Percentiles rank a stretch among this genome's conserved stretches.
phyloP scores from a whole-genome alignment of 805 yeast species.

The Pichia exigua region DNA sequence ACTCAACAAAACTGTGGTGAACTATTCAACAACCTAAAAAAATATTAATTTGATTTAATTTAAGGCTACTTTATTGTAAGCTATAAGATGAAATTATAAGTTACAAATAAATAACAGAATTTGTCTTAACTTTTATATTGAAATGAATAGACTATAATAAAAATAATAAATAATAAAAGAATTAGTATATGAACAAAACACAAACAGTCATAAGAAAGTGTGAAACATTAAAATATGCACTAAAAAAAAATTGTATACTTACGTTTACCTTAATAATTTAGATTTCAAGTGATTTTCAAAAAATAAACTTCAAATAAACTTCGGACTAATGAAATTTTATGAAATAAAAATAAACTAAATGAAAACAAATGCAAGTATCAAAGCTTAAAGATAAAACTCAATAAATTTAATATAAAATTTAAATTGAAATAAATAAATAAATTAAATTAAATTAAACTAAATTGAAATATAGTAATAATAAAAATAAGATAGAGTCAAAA shows the following conservation, averaged over 20 bases:
- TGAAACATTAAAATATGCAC: not conserved
- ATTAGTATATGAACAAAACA: not conserved
- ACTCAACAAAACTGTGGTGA: constrained; percentile 2
- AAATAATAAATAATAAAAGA: not conserved
- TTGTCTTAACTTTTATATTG: not conserved
- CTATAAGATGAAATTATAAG: not conserved
- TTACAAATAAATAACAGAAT: not conserved
- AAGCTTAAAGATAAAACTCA: not conserved
- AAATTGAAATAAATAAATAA: not conserved
- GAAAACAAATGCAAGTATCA: not conserved
- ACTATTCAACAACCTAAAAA: not conserved
- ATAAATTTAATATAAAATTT: not conserved
- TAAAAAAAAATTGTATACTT: not conserved
- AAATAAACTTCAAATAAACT: not conserved
- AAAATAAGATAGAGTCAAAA: not conserved
- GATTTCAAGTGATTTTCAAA: not conserved
- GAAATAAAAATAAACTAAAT: not conserved
- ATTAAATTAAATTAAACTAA: not conserved
- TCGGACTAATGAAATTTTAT: not conserved
- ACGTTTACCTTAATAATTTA: not conserved
- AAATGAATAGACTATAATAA: not conserved
- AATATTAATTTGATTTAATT: not conserved
- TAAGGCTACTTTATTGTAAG: not conserved
- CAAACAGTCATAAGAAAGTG: not conserved
- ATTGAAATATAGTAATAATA: not conserved